Evolutionary conservation across 1,284 basidiomycete species (phyloP).

Genomic region (Dichomitus squalens): DNA sequence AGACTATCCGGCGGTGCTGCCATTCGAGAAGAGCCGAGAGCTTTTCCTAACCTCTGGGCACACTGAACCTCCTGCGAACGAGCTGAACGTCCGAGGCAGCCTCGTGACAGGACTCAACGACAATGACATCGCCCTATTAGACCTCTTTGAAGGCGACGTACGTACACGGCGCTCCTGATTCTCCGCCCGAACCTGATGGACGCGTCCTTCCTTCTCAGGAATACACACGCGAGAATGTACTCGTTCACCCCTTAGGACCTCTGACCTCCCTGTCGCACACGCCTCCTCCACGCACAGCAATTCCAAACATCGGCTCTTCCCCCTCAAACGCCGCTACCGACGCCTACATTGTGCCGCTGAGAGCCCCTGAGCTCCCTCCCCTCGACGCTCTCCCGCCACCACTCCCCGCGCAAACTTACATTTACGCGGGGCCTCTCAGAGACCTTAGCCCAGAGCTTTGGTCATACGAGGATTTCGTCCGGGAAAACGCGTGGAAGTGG

Average conservation of each 20-base stretch:
- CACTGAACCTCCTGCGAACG: slow-evolving; percentile 47
- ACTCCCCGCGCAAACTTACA: slow-evolving; percentile 66
- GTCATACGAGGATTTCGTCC: slow-evolving; percentile 76
- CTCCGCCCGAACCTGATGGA: not conserved
- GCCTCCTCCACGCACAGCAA: slow-evolving; percentile 23
- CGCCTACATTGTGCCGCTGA: slow-evolving; percentile 40
- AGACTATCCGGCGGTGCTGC: slow-evolving; percentile 83
- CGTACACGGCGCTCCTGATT: slow-evolving; percentile 32
- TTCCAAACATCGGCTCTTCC: slow-evolving; percentile 41
- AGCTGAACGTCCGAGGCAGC: slow-evolving; percentile 68
- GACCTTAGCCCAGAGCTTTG: slow-evolving; percentile 65
- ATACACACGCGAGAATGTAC: slow-evolving; percentile 61
- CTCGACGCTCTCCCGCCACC: slow-evolving; percentile 36
- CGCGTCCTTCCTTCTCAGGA: slow-evolving; percentile 50
- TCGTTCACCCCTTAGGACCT: slow-evolving; percentile 55
- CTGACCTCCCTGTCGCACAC: slow-evolving; percentile 36
- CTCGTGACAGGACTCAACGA: slow-evolving; percentile 66
- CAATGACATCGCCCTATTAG: slow-evolving; percentile 61
- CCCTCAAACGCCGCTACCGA: slow-evolving; percentile 26
- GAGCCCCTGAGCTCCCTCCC: slow-evolving; percentile 43
- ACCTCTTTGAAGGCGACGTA: slow-evolving; percentile 82
- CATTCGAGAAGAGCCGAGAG: slow-evolving; percentile 46
- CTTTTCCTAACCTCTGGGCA: slow-evolving; percentile 40
- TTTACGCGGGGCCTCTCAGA: slow-evolving; percentile 54
- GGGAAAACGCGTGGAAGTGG: slow-evolving; percentile 75